Evolutionary conservation across 1,139 yeast genomes (phyloP).

Genomic region (Neolecta irregularis): DNA sequence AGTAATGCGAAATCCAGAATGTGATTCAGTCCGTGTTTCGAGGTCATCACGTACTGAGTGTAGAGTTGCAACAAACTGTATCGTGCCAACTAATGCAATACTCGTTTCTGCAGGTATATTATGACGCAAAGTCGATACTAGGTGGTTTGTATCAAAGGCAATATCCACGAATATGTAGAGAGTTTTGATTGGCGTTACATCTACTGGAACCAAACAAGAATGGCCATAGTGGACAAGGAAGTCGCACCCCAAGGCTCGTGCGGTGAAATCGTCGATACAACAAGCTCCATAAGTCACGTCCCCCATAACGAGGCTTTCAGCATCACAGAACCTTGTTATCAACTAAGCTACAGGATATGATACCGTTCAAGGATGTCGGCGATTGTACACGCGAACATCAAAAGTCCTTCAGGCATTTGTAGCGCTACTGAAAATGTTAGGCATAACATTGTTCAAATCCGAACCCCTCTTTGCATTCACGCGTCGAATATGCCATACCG

Average conservation of each 20-base stretch:
- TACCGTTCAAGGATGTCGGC: conserved; percentile 81
- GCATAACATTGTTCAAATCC: not conserved
- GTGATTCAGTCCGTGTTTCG: conserved; percentile 12
- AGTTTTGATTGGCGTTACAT: conserved; percentile 75
- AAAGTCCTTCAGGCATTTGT: conserved; percentile 94
- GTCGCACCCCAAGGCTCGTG: conserved; percentile 83
- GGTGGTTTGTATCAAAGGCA: conserved; percentile 67
- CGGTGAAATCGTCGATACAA: conserved; percentile 93
- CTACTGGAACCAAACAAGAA: conserved; percentile 91
- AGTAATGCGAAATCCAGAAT: conserved; percentile 29
- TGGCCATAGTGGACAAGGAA: conserved; percentile 94
- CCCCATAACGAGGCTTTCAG: conserved; percentile 90
- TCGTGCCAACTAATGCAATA: conserved; percentile 79
- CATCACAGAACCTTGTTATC: conserved; percentile 38
- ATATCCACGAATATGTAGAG: conserved; percentile 92
- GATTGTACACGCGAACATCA: conserved; percentile 71
- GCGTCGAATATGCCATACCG: conserved; percentile 81
- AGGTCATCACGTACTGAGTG: conserved; percentile 56
- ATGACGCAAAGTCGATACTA: conserved; percentile 55
- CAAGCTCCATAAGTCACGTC: conserved; percentile 98
- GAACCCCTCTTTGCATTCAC: conserved; percentile 39
- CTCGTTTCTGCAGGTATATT: conserved; percentile 50
- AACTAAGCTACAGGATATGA: not conserved
- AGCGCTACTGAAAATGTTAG: conserved; percentile 48
- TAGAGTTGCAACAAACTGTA: conserved; percentile 88